phyloP scores from a whole-genome alignment of 495 filamentous ascomycete genomes.

The Aspergillus mulundensis region DNA sequence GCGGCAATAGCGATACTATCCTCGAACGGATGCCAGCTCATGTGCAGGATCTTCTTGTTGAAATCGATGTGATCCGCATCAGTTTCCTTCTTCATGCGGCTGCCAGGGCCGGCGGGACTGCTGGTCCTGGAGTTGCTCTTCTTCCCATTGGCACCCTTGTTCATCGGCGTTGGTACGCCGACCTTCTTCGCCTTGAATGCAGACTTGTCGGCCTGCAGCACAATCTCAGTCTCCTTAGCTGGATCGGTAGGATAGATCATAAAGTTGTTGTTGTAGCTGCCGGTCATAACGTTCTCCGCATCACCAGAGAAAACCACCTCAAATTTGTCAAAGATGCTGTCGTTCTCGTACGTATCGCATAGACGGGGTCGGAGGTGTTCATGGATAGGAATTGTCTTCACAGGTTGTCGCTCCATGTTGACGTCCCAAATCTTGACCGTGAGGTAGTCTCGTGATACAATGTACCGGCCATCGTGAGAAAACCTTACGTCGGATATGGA shows the following conservation, averaged over 20 bases:
- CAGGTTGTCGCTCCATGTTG: conserved; percentile 93
- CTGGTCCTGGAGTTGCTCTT: conserved; percentile 78
- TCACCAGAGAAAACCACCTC: conserved; percentile 99
- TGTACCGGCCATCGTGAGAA: conserved; percentile 92
- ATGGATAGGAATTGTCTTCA: conserved; percentile 98
- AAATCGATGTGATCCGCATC: conserved; percentile 99
- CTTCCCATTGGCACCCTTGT: conserved; percentile 73
- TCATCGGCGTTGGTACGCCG: conserved; percentile 95
- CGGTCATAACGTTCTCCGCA: conserved; percentile 98
- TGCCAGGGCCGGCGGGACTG: conserved; percentile 86
- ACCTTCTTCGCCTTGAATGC: conserved; percentile 99
- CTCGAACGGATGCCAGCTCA: conserved; percentile 99
- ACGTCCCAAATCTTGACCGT: conserved; percentile 99
- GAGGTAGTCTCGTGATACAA: conserved; percentile 94
- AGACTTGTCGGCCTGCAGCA: conserved; percentile 95
- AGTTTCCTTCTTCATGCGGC: conserved; percentile 97
- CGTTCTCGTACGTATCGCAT: conserved; percentile 98
- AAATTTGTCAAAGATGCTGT: conserved; percentile 99
- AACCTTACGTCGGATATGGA: conserved; percentile 99
- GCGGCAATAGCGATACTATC: conserved; percentile 99
- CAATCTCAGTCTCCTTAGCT: conserved; percentile 93
- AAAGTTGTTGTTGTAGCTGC: conserved; percentile 99
- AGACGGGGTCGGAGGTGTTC: conserved; percentile 91
- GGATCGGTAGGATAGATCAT: conserved; percentile 99
- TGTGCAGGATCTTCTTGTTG: conserved; percentile 99